Base-by-base conservation (phyloP, 176 grass and related monocot species). In the Musa troglodytarum region DNA sequence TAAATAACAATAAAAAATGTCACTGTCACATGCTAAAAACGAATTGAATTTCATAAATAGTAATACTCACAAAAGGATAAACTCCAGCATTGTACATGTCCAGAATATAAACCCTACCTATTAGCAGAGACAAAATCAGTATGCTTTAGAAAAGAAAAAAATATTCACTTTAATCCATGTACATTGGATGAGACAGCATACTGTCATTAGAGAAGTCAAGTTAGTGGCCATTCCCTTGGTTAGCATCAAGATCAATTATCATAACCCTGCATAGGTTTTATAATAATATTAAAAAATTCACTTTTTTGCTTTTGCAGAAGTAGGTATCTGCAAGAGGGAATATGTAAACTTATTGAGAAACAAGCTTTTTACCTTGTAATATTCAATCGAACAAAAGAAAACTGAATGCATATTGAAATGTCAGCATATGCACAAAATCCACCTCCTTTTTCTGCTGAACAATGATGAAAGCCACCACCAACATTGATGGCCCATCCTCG, bases 171-270 rank as follows among this genome's bases (percentile, higher is more conserved):
- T 51, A 49, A 21, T 5, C 53, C 21, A 79, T 61, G 51, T 56
- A 74, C 52, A 77, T 15, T 19, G 54, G 73, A 77, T 62, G 10
- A 69, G 1, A 74, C 54, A 82, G 1, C 53, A 19, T 87, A 91
- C 90, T 86, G 73, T 97, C 88, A 80, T 91, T 81, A 53, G 88
- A 88, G 63, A 97, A 97, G 87, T 97, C 90, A 63, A 78, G 91
- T 87, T 91, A 90, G 74, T 97, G 84, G 52, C 94, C 94, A 91
- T 97, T 97, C 63, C 94, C 94, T 92, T 97, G 94, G 82, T 97
- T 90, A 64, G 94, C 94, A 89, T 97, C 94, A 76, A 97, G 86
- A 79, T 97, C 94, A 81, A 97, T 93, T 73, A 97, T 91, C 94
- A 97, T 91, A 56, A 86, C 94, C 58, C 88, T 93, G 83, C 72